Conservation (phyloP, 805 yeast genomes). For the Isabelozyma gotoi region DNA sequence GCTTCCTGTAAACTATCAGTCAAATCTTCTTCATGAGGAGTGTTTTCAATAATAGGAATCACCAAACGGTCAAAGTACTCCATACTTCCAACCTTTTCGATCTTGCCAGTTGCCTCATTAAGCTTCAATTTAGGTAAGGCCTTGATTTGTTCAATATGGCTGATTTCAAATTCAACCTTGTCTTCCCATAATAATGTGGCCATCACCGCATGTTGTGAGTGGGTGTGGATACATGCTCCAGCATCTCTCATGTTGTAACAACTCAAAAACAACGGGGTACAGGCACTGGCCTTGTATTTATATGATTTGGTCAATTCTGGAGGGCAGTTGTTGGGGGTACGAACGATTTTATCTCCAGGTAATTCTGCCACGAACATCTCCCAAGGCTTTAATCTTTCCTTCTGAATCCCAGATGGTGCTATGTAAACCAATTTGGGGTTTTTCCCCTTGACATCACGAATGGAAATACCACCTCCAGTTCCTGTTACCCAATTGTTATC, state of each 20-base stretch:
- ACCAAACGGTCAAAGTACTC: slow-evolving; percentile 71
- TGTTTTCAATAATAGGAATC: slow-evolving; percentile 89
- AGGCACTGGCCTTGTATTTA: slow-evolving; percentile 82
- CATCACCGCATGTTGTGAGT: slow-evolving; percentile 86
- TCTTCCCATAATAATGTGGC: slow-evolving; percentile 64
- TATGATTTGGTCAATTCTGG: slow-evolving; percentile 35
- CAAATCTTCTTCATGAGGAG: slow-evolving; percentile 84
- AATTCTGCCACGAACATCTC: slow-evolving; percentile 77
- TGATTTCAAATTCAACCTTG: slow-evolving; percentile 66
- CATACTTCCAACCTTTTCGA: slow-evolving; percentile 65
- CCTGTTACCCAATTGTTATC: slow-evolving; percentile 91
- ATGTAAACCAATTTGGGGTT: slow-evolving; percentile 57
- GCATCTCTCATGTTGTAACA: slow-evolving; percentile 68
- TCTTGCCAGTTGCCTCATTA: slow-evolving; percentile 31
- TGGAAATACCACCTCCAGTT: slow-evolving; percentile 93
- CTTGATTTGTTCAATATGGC: slow-evolving; percentile 87
- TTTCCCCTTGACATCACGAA: slow-evolving; percentile 47
- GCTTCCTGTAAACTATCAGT: slow-evolving; percentile 64
- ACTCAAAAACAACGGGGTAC: slow-evolving; percentile 84
- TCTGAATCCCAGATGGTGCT: slow-evolving; percentile 96
- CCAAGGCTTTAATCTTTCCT: slow-evolving; percentile 79
- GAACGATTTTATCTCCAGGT: slow-evolving; percentile 49
- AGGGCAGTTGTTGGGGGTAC: slow-evolving; percentile 54
- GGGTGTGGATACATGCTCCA: slow-evolving; percentile 94
- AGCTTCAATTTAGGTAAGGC: slow-evolving; percentile 65